Percentiles rank a stretch among this genome's conserved stretches.
Conservation (phyloP, 176 grass and related monocot genomes). For the Cenchrus americanus region DNA sequence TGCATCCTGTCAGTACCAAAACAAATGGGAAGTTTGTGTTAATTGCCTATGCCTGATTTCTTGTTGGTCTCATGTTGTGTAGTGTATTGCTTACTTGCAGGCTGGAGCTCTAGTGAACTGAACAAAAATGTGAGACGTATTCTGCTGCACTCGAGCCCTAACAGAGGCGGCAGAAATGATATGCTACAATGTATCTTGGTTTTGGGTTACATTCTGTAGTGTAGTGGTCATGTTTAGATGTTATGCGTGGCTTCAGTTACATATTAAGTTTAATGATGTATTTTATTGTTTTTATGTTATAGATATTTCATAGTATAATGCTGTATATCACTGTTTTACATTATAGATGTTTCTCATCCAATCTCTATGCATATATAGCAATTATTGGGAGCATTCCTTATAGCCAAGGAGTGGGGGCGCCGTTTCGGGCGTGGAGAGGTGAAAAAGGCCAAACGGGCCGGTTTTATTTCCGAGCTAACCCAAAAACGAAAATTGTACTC, state of each 20-base stretch:
- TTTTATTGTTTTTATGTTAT: background rate
- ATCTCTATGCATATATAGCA: background rate
- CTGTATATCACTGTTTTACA: background rate
- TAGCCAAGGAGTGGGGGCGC: too few species aligned
- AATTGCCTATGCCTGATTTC: slow-evolving; percentile 1
- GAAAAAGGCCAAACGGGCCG: too few species aligned
- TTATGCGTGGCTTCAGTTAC: background rate
- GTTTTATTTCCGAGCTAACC: too few species aligned
- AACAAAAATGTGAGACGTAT: background rate
- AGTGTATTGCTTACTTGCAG: background rate
- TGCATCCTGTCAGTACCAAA: slow-evolving; percentile 18
- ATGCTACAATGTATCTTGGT: background rate
- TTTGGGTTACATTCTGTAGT: background rate
- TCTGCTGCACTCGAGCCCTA: background rate
- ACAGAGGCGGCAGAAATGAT: background rate
- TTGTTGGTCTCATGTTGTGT: background rate
- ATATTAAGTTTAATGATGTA: slow-evolving; percentile 7
- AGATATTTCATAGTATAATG: background rate
- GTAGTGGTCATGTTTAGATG: background rate
- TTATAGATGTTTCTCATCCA: slow-evolving; percentile 3
- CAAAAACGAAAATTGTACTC: too few species aligned
- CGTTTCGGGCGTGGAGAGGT: too few species aligned
- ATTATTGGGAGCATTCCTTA: background rate
- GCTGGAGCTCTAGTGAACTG: slow-evolving; percentile 2
- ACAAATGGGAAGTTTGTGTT: background rate